Base-by-base conservation (phyloP, 305 asterid species). In the Fraxinus floribunda region DNA sequence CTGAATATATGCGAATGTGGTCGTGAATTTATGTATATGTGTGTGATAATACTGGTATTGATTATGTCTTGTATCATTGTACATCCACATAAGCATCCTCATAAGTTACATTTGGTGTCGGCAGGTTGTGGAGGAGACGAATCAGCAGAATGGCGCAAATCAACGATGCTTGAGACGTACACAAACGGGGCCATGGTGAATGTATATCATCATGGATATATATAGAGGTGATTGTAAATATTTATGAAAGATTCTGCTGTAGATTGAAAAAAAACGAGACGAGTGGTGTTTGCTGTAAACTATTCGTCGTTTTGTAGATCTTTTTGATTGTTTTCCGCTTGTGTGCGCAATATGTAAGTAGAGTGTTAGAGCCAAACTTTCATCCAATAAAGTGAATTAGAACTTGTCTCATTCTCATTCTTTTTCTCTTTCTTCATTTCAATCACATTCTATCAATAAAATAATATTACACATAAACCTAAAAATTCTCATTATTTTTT, bases 141-240 rank as follows among this genome's bases (percentile, higher is more conserved):
- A 89, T 64, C 86, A 86, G 83, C 95, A 89, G 81, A 86, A 64
- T 2, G 95, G 94, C 82, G 80, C 35, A 16, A 93, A 93, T 90
- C 88, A 87, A 78, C 93, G 83, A 77, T 86, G 98, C 87, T 88
- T 94, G 86, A 93, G 97, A 81, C 91, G 99, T 83, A 97, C 98
- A 66, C 95, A 90, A 89, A 92, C 97, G 5, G 93, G 99, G 77
- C 95, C 95, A 18, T 97, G 97, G 98, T 97, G 82, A 89, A 68
- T 29, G 16, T 49, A 39, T 80, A 82, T 76, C 20, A 46, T 73
- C 79, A 77, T 76, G 70, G 79, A 66, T 30, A 75, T 62, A 64
- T 41, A 32, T 6, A 70, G 8, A 70, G 41, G 44, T 57, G 57
- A 16, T 18, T 85, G 89, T 87, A 86, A 79, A 87, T 89, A 89